A percentile compares a stretch with the other conserved stretches of the same genome.
phyloP scores from a whole-genome alignment of 305 asterid genomes.

The Solanum hybrid region DNA sequence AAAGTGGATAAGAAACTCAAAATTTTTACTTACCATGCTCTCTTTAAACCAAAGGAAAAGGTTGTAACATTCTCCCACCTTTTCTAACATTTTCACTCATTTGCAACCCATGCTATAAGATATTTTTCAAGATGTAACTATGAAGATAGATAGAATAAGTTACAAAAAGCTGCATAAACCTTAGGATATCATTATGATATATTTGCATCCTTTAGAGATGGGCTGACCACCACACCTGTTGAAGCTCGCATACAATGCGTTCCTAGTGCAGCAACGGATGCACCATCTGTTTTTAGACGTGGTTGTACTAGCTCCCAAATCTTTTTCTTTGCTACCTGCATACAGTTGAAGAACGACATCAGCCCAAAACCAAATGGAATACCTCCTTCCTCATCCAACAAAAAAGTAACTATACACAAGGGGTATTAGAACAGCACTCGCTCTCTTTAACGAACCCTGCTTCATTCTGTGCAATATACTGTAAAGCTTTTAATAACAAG shows the following conservation, averaged over 20 bases:
- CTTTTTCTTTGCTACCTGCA: constrained; percentile 91
- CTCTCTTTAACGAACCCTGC: background rate
- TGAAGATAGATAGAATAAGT: background rate
- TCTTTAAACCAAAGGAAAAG: background rate
- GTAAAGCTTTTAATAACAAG: background rate
- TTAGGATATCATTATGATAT: constrained; percentile 35
- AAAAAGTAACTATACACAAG: background rate
- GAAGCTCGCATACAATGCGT: constrained; percentile 54
- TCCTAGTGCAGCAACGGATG: constrained; percentile 46
- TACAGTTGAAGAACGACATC: background rate
- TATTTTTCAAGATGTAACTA: background rate
- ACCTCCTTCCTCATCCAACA: background rate
- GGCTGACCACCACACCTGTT: constrained; percentile 44
- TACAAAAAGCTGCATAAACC: background rate
- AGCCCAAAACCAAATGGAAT: background rate
- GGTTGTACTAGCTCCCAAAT: constrained; percentile 92
- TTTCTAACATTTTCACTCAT: background rate
- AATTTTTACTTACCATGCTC: background rate
- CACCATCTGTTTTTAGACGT: constrained; percentile 60
- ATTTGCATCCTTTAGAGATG: constrained; percentile 61
- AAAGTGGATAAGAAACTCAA: background rate
- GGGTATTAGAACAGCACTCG: background rate
- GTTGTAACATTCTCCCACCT: background rate
- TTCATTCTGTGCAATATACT: background rate
- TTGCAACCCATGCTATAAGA: background rate